Base-by-base conservation (phyloP, 2,329 filamentous ascomycete genomes). In the Tetracladium maxilliforme region DNA sequence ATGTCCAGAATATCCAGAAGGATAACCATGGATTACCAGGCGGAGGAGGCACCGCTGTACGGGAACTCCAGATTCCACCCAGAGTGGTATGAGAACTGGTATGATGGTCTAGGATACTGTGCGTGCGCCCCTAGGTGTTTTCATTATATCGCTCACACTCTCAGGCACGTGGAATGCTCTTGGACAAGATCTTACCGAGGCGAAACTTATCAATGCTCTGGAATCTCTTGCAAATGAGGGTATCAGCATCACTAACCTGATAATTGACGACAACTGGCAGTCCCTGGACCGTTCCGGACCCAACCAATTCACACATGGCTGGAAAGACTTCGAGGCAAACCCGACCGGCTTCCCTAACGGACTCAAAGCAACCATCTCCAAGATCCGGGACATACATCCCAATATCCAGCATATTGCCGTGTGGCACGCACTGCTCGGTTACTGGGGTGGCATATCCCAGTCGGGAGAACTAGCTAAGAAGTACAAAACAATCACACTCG, bases 231-330 rank as follows among this genome's bases (percentile, higher is more conserved):
- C 73, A 5, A 57, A 70, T 16, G 64, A 79, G 28, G 66, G 74
- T 1, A 81, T 98, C 41, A 72, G 77, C 21, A 64, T 95, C 22
- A 75, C 72, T 1, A 92, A 74, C 40, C 60, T 98, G 3, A 93
- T 95, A 32, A 92, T 98, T 33, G 90, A 98, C 39, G 90, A 98
- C 44, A 92, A 92, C 39, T 98, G 90, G 90, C 86, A 93, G 48
- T 70, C 76, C 7, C 62, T 92, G 23, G 70, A 67, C 34, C 51
- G 59, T 16, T 38, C 43, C 14, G 59, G 60, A 1, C 42, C 57
- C 5, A 55, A 58, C 11, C 62, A 69, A 33, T 70, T 64, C 33
- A 61, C 67, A 24, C 52, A 65, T 29, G 65, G 73, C 14, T 92
- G 80, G 83, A 67, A 69, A 7, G 68, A 76, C 6, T 95, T 98